Percentiles rank a stretch among this genome's conserved stretches.
phyloP scores from a whole-genome alignment of 345 rosid species.

The Gossypium stocksii region DNA sequence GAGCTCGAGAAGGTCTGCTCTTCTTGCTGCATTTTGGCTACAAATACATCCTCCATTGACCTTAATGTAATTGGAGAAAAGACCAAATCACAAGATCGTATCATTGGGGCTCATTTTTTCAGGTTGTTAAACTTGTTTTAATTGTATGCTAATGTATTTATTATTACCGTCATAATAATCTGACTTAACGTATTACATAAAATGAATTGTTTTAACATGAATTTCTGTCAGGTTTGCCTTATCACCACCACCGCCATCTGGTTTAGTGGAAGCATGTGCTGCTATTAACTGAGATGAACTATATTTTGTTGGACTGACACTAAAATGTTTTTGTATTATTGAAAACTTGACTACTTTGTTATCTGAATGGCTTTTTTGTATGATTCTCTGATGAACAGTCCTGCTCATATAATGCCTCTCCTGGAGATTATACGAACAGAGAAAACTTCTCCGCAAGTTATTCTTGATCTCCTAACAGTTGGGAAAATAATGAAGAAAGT shows the following conservation, averaged over 20 bases:
- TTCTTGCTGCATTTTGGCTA: slow-evolving; percentile 81
- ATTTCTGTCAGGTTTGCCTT: background rate
- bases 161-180: background rate
- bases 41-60: slow-evolving; percentile 86
- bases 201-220: background rate
- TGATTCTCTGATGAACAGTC: slow-evolving; percentile 44
- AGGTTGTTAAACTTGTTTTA: slow-evolving; percentile 41
- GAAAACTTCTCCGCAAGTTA: slow-evolving; percentile 79
- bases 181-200: background rate
- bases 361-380: background rate
- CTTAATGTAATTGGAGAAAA: slow-evolving; percentile 71
- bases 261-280: background rate
- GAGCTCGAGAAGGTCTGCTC: slow-evolving; percentile 80
- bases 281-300: background rate
- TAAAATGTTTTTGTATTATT: background rate
- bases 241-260: background rate
- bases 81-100: slow-evolving; percentile 74
- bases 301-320: background rate
- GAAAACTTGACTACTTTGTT: background rate
- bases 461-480: slow-evolving; percentile 82
- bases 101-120: slow-evolving; percentile 95
- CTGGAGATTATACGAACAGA: slow-evolving; percentile 86
- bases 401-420: slow-evolving; percentile 95
- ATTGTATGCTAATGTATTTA: background rate
- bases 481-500: slow-evolving; percentile 85